These are phyloP conservation scores for Penicillium sumatraense DNA, from an alignment of 2,329 filamentous ascomycete genomes.

Conservation along the genomic window DNA sequence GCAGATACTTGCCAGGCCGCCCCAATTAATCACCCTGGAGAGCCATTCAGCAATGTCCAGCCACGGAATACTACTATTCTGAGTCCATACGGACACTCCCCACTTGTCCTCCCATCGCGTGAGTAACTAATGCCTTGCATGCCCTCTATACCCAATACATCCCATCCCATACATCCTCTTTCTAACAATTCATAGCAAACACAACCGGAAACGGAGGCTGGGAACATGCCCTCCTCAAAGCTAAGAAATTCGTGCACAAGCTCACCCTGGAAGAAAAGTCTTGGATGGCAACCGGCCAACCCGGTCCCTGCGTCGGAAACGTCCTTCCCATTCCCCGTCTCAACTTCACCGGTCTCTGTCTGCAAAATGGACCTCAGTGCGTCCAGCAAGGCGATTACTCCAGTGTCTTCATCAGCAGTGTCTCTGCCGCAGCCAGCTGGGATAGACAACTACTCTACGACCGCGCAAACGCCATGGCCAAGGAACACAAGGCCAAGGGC, in stretches of 20 bases:
- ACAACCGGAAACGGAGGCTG: conserved; percentile 25
- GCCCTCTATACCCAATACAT: no score
- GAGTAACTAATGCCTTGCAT: no score
- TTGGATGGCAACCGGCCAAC: conserved; percentile 22
- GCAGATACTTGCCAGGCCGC: conserved; percentile 10
- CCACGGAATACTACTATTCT: conserved; percentile 24
- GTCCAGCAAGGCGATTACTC: conserved; percentile 19
- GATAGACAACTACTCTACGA: conserved; percentile 12
- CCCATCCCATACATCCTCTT: background rate
- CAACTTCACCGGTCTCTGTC: conserved; percentile 15
- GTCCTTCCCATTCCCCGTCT: conserved; percentile 18
- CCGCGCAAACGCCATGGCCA: conserved; percentile 15
- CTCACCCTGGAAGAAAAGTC: conserved; percentile 23
- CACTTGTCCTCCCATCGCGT: conserved; percentile 25
- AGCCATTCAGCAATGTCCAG: conserved; percentile 24
- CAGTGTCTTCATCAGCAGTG: conserved; percentile 15
- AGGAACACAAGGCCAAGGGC: conserved; percentile 20
- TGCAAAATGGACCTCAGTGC: conserved; percentile 15
- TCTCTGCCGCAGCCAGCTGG: conserved; percentile 17
- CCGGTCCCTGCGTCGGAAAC: conserved; percentile 16
- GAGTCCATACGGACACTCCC: conserved; percentile 22
- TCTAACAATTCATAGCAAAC: conserved; percentile 16
- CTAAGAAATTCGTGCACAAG: conserved; percentile 40
- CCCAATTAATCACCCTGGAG: conserved; percentile 15
- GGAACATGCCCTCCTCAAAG: conserved; percentile 22